phyloP scores from a whole-genome alignment of 129 eudicot species.

The Arctium lappa region DNA sequence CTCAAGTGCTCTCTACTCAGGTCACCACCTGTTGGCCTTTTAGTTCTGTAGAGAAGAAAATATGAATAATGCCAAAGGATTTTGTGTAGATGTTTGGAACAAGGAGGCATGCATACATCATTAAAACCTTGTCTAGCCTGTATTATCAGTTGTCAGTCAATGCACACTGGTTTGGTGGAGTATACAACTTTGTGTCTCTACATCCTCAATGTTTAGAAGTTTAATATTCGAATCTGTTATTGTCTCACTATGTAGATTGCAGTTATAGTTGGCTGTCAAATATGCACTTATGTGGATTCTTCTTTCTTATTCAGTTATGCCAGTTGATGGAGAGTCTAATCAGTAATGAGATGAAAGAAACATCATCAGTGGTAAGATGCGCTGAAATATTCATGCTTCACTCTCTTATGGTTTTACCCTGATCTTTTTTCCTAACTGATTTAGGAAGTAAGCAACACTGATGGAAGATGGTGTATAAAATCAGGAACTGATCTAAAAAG shows the following conservation, averaged over 20 bases:
- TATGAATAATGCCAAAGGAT: background rate
- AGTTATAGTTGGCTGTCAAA: background rate
- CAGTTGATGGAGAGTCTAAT: slow-evolving; percentile 72
- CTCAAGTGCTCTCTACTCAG: background rate
- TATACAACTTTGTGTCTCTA: background rate
- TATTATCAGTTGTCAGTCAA: background rate
- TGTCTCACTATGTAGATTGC: background rate
- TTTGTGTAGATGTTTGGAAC: background rate
- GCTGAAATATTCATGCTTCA: background rate
- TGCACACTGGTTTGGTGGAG: background rate
- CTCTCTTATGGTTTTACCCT: slow-evolving; percentile 18
- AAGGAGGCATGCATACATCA: background rate
- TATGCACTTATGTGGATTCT: background rate
- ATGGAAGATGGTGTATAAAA: slow-evolving; percentile 93
- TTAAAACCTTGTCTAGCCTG: background rate
- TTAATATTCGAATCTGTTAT: background rate
- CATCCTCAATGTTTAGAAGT: background rate
- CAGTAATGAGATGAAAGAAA: slow-evolving; percentile 48
- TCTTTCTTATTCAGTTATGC: slow-evolving; percentile 53
- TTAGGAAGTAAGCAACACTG: slow-evolving; percentile 75
- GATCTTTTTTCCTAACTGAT: slow-evolving; percentile 17
- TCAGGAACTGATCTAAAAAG: slow-evolving; percentile 50
- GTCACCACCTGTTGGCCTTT: background rate
- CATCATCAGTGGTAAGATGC: slow-evolving; percentile 59
- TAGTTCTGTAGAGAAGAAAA: background rate